phyloP scores from a whole-genome alignment of 1,284 basidiomycete species.

The Cerrena zonata region DNA sequence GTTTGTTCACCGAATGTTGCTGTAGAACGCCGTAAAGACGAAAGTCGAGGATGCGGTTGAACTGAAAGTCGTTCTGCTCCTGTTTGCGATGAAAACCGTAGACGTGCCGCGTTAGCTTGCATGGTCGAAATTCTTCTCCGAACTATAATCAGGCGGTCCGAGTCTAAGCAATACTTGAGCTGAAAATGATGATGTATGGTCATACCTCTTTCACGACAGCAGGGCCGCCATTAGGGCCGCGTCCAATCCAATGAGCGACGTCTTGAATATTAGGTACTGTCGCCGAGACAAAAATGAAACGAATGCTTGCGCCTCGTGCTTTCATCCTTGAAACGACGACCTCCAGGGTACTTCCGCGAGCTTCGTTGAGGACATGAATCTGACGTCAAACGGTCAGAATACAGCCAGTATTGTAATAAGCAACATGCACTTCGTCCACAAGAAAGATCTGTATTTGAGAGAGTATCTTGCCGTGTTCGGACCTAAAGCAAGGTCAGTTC shows the following conservation, averaged over 20 bases:
- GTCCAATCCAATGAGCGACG: slow-evolving; percentile 85
- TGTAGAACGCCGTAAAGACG: slow-evolving; percentile 70
- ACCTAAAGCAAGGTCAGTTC: slow-evolving; percentile 36
- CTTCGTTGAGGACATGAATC: slow-evolving; percentile 91
- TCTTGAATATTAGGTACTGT: slow-evolving; percentile 92
- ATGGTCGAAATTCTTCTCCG: slow-evolving; percentile 85
- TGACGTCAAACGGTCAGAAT: slow-evolving; percentile 24
- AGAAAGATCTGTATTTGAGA: slow-evolving; percentile 72
- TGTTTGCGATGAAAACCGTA: slow-evolving; percentile 56
- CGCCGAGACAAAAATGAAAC: slow-evolving; percentile 87
- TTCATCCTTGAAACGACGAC: slow-evolving; percentile 93
- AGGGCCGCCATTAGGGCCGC: slow-evolving; percentile 35
- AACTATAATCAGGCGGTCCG: slow-evolving; percentile 51
- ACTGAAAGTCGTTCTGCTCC: slow-evolving; percentile 75
- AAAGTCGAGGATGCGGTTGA: slow-evolving; percentile 67
- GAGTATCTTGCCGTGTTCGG: slow-evolving; percentile 59
- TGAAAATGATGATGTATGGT: no score
- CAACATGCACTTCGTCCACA: slow-evolving; percentile 75
- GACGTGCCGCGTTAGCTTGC: slow-evolving; percentile 70
- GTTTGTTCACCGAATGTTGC: slow-evolving; percentile 67
- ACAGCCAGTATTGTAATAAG: neutral
- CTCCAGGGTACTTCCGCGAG: slow-evolving; percentile 85
- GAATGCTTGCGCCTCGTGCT: slow-evolving; percentile 57
- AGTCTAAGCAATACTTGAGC: neutral
- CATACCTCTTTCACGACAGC: slow-evolving; percentile 72